Evolutionary conservation across 2,329 filamentous ascomycete species (phyloP).

Genomic region (Escovopsis sp.): DNA sequence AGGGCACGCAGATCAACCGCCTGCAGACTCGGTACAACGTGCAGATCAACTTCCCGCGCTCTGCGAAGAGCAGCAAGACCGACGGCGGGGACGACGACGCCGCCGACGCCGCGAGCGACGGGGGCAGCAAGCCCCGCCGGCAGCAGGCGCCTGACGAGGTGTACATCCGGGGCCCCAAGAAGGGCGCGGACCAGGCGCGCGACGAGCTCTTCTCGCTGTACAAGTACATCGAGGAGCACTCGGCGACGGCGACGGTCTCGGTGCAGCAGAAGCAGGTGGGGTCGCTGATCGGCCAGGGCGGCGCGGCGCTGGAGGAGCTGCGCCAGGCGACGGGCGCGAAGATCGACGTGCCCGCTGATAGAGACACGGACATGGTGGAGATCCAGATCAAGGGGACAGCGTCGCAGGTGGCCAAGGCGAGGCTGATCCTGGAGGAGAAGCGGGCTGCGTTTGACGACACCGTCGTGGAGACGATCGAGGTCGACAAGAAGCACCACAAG

Average conservation of each 20-base stretch:
- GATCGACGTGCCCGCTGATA: slow-evolving; percentile 77
- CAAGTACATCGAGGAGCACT: slow-evolving; percentile 83
- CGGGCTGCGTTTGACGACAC: slow-evolving; percentile 79
- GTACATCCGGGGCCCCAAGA: slow-evolving; percentile 77
- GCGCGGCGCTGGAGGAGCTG: slow-evolving; percentile 79
- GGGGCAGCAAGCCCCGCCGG: slow-evolving; percentile 47
- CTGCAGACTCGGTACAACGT: slow-evolving; percentile 89
- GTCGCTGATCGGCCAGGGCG: slow-evolving; percentile 83
- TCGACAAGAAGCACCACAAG: slow-evolving; percentile 91
- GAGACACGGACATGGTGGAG: slow-evolving; percentile 62
- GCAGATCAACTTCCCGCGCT: slow-evolving; percentile 80
- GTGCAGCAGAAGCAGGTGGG: slow-evolving; percentile 87
- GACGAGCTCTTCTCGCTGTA: slow-evolving; percentile 81
- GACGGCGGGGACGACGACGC: slow-evolving; percentile 61
- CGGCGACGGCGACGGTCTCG: slow-evolving; percentile 60
- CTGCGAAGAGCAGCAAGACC: slow-evolving; percentile 45
- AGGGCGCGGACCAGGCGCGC: slow-evolving; percentile 79
- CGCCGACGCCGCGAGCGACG: slow-evolving; percentile 52
- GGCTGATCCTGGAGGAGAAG: slow-evolving; percentile 79
- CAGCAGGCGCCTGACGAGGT: slow-evolving; percentile 80
- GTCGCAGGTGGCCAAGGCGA: slow-evolving; percentile 76
- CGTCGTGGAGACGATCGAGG: slow-evolving; percentile 66
- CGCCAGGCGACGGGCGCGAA: slow-evolving; percentile 71
- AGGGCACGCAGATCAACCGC: slow-evolving; percentile 77
- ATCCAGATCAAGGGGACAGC: slow-evolving; percentile 89